Conservation (phyloP, 257 asterid genomes). For the Vinca minor region DNA sequence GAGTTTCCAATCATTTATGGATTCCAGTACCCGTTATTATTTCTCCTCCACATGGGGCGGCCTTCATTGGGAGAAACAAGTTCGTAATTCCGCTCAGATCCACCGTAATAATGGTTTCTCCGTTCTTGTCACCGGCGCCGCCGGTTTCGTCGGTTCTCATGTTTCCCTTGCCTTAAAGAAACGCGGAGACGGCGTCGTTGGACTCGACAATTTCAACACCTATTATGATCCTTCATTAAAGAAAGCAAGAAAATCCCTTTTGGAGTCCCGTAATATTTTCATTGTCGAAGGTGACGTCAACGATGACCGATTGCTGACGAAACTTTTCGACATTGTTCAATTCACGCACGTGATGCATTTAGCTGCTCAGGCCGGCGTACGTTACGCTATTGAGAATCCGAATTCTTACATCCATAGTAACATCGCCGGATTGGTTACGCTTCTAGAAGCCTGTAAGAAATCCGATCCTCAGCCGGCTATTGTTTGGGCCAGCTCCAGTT, state of each 20-base stretch:
- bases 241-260: conserved; percentile 29
- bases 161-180: conserved; percentile 59
- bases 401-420: conserved; percentile 61
- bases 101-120: conserved; percentile 45
- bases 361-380: conserved; percentile 83
- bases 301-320: conserved; percentile 42
- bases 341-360: conserved; percentile 75
- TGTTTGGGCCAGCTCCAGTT: conserved; percentile 87
- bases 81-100: conserved; percentile 49
- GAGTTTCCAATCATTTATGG: conserved; percentile 56
- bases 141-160: conserved; percentile 71
- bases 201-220: conserved; percentile 58
- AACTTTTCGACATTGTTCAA: conserved; percentile 43
- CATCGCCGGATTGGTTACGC: conserved; percentile 68
- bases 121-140: conserved; percentile 83
- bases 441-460: conserved; percentile 49
- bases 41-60: conserved; percentile 63
- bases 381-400: conserved; percentile 77
- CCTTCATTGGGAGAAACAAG: conserved; percentile 50
- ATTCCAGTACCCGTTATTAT: conserved; percentile 42
- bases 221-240: conserved; percentile 57
- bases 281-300: conserved; percentile 56
- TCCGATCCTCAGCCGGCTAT: conserved; percentile 56
- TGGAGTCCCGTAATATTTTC: conserved; percentile 24
- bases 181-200: conserved; percentile 86